Percentiles rank a stretch among this genome's conserved stretches.
These are phyloP conservation scores for Kokia cookei DNA, from an alignment of 441 rosid species.

Conservation along the genomic window DNA sequence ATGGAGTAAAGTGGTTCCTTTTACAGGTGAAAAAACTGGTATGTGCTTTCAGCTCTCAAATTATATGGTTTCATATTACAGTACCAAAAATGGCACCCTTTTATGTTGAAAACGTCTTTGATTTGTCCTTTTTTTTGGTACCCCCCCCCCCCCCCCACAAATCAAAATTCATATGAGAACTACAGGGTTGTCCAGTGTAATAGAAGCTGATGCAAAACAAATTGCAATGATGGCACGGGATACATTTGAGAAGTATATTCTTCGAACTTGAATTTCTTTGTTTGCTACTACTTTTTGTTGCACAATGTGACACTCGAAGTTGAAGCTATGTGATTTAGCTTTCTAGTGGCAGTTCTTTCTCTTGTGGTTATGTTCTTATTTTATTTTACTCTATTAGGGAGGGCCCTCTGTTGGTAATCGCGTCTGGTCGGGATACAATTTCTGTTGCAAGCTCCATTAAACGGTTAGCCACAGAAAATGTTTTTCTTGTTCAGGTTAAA, in stretches of 20 bases:
- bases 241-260: constrained; percentile 39
- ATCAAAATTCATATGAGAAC: not conserved
- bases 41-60: not conserved
- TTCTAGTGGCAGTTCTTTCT: not conserved
- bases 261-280: not conserved
- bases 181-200: constrained; percentile 29
- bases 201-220: constrained; percentile 48
- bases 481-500: constrained; percentile 65
- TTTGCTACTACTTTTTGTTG: not conserved
- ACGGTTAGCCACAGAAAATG: constrained; percentile 50
- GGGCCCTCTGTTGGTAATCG: constrained; percentile 59
- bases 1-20: constrained; percentile 14
- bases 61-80: not conserved
- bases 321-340: not conserved
- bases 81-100: not conserved
- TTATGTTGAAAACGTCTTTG: not conserved
- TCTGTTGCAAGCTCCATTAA: constrained; percentile 54
- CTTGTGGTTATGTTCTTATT: not conserved
- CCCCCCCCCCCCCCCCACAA: no score
- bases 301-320: not conserved
- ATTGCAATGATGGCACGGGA: constrained; percentile 48
- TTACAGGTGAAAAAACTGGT: constrained; percentile 26
- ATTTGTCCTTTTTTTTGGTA: not conserved
- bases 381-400: constrained; percentile 22
- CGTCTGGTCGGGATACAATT: constrained; percentile 61